Evolutionary conservation across 768 basidiomycete genomes (phyloP), one percentile per base, ranked within the genome.

Genomic region (Suillus sp.): DNA sequence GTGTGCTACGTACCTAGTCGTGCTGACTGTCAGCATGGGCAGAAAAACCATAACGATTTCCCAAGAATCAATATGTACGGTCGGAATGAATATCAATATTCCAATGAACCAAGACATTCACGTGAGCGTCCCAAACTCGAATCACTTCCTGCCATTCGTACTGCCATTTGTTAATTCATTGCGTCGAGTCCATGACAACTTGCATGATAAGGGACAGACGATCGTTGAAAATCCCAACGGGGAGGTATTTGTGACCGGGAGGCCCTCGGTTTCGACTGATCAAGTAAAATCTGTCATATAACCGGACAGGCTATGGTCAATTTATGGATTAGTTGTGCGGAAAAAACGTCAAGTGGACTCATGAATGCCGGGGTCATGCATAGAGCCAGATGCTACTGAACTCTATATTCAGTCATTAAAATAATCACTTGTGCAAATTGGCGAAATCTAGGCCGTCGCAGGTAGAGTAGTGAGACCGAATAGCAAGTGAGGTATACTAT

Each of bases 31-130:
- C 10, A 32, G 18, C 30, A 32, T 20, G 18, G 10, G 30, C 50
- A 32, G 30, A 32, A 51, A 32, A 5, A 32, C 18, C 50, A 18
- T 3, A 10, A 20, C 30, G 2, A 20, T 18, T 20, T 20, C 50
- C 30, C 18, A 51, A 51, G 16, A 10, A 16, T 30, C 27, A 18
- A 30, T 30, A 9, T 18, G 50, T 3, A 16, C 25, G 25, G 90
- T 93, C 65, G 78, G 83, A 30, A 77, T 96, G 66, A 85, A 92
- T 76, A 69, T 4, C 50, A 18, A 50, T 50, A 50, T 30, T 30
- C 16, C 9, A 27, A 51, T 11, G 25, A 14, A 16, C 25, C 10
- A 50, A 16, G 25, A 50, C 48, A 48, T 25, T 48, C 47, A 25
- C 47, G 2, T 25, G 13, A 7, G 47, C n/a, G n/a, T 27, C 14